Percentiles rank a stretch among this genome's conserved stretches.
These are phyloP conservation scores for Apiospora pterosperma DNA, from an alignment of 2,329 filamentous ascomycete genomes.

Conservation along the genomic window DNA sequence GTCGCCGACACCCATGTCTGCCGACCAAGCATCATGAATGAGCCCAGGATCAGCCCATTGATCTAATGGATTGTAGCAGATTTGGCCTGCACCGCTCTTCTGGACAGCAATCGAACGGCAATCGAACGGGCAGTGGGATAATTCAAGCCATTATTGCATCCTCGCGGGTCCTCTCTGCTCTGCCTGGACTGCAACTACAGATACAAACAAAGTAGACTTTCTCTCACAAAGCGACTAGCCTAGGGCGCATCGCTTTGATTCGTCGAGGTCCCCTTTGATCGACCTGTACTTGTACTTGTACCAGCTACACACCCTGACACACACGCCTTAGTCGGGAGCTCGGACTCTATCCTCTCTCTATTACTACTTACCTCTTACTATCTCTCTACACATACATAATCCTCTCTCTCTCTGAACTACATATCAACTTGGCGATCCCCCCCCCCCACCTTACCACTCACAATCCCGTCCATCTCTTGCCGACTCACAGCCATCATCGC, in stretches of 20 bases:
- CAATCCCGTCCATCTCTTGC: background rate
- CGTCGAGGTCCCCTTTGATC: background rate
- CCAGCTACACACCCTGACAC: background rate
- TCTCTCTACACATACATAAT: too few species aligned
- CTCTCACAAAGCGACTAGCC: background rate
- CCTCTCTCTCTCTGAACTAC: background rate
- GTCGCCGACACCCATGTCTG: background rate
- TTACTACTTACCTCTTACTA: too few species aligned
- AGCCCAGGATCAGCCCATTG: background rate
- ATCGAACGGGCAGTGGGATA: too few species aligned
- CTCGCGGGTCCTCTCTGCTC: too few species aligned
- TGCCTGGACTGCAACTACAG: too few species aligned
- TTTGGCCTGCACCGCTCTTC: background rate
- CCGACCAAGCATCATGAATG: background rate
- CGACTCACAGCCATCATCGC: background rate
- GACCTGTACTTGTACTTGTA: too few species aligned
- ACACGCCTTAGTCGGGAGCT: background rate
- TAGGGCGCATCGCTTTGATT: background rate
- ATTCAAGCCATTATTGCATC: too few species aligned
- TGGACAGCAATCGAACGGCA: background rate
- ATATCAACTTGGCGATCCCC: constrained; percentile 2
- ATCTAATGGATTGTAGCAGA: background rate
- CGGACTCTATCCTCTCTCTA: background rate
- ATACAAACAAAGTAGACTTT: background rate
- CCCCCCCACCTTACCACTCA: background rate